Evolutionary conservation across 768 basidiomycete genomes (phyloP).

Genomic region (Leucocoprinus leucothites): DNA sequence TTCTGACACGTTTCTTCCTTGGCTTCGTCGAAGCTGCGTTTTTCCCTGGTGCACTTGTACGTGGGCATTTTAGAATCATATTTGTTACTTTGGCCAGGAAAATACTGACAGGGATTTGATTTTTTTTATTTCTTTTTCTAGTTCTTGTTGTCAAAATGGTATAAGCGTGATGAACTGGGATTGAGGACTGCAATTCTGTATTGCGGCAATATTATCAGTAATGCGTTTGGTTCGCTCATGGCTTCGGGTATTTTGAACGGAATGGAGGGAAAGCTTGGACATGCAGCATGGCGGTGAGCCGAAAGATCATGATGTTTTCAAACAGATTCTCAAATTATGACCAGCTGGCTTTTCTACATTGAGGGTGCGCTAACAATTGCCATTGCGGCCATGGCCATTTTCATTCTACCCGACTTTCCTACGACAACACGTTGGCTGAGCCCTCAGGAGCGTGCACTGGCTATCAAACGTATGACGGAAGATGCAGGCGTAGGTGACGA

Average conservation of each 20-base stretch:
- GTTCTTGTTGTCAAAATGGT: slow-evolving; percentile 76
- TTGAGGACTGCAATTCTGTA: slow-evolving; percentile 68
- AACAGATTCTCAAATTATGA: not conserved
- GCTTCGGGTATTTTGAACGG: slow-evolving; percentile 74
- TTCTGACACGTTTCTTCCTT: slow-evolving; percentile 75
- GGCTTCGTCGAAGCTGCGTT: slow-evolving; percentile 71
- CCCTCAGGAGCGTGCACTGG: slow-evolving; percentile 55
- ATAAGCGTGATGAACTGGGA: slow-evolving; percentile 72
- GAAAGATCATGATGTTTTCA: not conserved
- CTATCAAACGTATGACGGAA: slow-evolving; percentile 63
- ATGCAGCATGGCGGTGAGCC: slow-evolving; percentile 71
- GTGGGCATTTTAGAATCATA: slow-evolving; percentile 7
- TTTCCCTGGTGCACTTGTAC: slow-evolving; percentile 58
- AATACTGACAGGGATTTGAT: no score
- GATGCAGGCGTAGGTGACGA: slow-evolving; percentile 56
- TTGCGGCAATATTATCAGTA: slow-evolving; percentile 78
- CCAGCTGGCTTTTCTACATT: slow-evolving; percentile 75
- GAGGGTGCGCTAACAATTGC: slow-evolving; percentile 64
- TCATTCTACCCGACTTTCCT: slow-evolving; percentile 80
- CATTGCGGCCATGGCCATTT: slow-evolving; percentile 54
- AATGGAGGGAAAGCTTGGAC: slow-evolving; percentile 76
- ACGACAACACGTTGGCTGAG: slow-evolving; percentile 65
- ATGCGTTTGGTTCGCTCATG: slow-evolving; percentile 82
- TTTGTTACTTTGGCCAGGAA: no score
- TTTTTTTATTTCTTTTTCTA: no score